These are phyloP conservation scores for Ensete glaucum DNA, from an alignment of 176 grass and related monocot species.

Conservation along the genomic window DNA sequence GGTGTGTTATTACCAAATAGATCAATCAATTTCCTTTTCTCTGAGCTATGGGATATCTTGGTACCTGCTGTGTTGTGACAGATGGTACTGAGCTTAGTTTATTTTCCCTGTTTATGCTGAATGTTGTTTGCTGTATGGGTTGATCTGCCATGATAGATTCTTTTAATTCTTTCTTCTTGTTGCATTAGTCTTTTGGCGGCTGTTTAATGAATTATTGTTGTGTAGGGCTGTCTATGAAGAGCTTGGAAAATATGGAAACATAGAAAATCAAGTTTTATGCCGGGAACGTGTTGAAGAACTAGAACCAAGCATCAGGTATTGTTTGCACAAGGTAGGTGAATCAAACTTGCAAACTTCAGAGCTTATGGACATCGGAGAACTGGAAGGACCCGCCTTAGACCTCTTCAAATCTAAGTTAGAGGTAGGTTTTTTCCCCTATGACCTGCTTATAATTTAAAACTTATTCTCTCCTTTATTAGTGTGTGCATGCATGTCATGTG, in stretches of 20 bases:
- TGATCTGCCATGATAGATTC: not conserved
- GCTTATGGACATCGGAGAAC: constrained; percentile 67
- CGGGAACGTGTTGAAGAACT: constrained; percentile 86
- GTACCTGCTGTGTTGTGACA: not conserved
- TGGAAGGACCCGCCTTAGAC: constrained; percentile 81
- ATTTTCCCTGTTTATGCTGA: too few species aligned
- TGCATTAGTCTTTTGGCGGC: not conserved
- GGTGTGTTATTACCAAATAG: constrained; percentile 32
- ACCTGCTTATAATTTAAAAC: not conserved
- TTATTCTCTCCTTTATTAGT: not conserved
- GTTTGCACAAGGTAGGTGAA: constrained; percentile 84
- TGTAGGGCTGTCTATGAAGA: constrained; percentile 85
- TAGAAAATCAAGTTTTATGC: constrained; percentile 96
- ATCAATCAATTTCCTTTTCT: not conserved
- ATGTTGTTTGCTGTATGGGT: too few species aligned
- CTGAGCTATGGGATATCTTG: not conserved
- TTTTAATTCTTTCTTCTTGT: not conserved
- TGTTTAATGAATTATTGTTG: constrained; percentile 4
- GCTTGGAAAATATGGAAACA: constrained; percentile 80
- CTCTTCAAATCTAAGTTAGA: constrained; percentile 89
- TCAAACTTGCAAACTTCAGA: constrained; percentile 79
- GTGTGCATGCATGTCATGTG: too few species aligned
- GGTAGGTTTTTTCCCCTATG: constrained; percentile 31
- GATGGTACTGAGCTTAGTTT: too few species aligned
- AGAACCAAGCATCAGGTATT: constrained; percentile 95